These are phyloP conservation scores for Sugiyamaella sp. DNA, from an alignment of 1,139 yeast genomes.

Conservation along the genomic window DNA sequence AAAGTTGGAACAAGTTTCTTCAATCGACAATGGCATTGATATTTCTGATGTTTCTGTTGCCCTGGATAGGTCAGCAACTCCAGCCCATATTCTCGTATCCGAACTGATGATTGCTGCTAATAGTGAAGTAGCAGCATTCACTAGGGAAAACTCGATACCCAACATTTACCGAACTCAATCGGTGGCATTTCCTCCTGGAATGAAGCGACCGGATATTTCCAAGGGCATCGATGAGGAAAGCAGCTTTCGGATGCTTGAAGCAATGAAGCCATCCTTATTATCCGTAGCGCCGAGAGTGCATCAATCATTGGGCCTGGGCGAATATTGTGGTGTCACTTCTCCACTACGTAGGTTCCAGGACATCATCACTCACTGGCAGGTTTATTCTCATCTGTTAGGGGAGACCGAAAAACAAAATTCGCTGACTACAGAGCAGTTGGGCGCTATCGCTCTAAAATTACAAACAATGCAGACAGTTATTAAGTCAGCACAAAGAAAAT, in stretches of 20 bases:
- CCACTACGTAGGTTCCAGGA: slow-evolving; percentile 90
- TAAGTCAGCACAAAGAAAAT: slow-evolving; percentile 33
- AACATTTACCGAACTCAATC: slow-evolving; percentile 60
- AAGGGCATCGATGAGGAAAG: neutral
- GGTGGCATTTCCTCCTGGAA: slow-evolving; percentile 40
- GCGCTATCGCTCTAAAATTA: slow-evolving; percentile 37
- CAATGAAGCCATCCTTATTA: slow-evolving; percentile 34
- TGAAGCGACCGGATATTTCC: slow-evolving; percentile 23
- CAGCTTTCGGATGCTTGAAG: slow-evolving; percentile 27
- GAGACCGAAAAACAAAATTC: slow-evolving; percentile 2
- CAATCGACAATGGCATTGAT: neutral
- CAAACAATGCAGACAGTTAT: slow-evolving; percentile 28
- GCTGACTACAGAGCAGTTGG: slow-evolving; percentile 28
- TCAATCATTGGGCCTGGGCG: slow-evolving; percentile 61
- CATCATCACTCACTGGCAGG: slow-evolving; percentile 74
- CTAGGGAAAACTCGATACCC: slow-evolving; percentile 53
- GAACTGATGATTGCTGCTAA: slow-evolving; percentile 85
- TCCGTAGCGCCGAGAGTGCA: slow-evolving; percentile 53
- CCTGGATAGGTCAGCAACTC: slow-evolving; percentile 8
- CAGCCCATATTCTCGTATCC: slow-evolving; percentile 55
- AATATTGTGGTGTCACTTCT: slow-evolving; percentile 80
- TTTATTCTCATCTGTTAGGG: slow-evolving; percentile 48
- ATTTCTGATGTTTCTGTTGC: neutral
- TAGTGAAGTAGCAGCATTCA: slow-evolving; percentile 58
- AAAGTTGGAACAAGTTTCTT: slow-evolving; percentile 15